A percentile compares a stretch with the other conserved stretches of the same genome.
Conservation (phyloP, 305 asterid genomes). For the Rubia tinctorum region DNA sequence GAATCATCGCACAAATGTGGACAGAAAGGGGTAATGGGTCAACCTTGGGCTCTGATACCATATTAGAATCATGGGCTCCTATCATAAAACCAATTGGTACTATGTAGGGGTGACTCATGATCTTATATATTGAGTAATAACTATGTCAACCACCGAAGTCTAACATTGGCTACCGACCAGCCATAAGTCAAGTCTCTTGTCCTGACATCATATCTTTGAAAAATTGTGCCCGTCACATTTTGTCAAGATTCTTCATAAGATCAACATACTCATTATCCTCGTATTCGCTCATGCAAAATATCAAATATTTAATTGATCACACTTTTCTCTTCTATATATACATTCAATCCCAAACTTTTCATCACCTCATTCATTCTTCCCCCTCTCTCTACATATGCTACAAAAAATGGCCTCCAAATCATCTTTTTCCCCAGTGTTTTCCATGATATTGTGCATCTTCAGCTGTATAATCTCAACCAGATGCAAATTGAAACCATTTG, state of each 20-base stretch:
- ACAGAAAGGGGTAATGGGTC: too few species aligned
- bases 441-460: slow-evolving; percentile 18
- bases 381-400: background rate
- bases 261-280: background rate
- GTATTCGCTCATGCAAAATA: background rate
- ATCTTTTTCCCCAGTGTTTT: slow-evolving; percentile 9
- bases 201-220: slow-evolving; percentile 9
- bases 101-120: too few species aligned
- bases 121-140: too few species aligned
- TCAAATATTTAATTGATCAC: background rate
- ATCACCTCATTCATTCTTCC: background rate
- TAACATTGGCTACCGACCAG: background rate
- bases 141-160: too few species aligned
- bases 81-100: too few species aligned
- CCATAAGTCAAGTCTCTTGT: background rate
- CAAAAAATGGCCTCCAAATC: slow-evolving; percentile 27
- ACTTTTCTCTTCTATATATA: background rate
- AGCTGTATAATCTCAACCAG: slow-evolving; percentile 19
- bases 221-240: background rate
- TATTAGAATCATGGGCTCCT: too few species aligned
- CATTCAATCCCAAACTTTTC: background rate
- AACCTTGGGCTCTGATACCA: too few species aligned
- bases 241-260: background rate
- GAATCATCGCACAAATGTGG: too few species aligned
- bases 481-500: slow-evolving; percentile 22